A percentile compares a stretch with the other conserved stretches of the same genome.
Conservation (phyloP, 192 early-diverging fungal genomes). For the Backusella macrospora region DNA sequence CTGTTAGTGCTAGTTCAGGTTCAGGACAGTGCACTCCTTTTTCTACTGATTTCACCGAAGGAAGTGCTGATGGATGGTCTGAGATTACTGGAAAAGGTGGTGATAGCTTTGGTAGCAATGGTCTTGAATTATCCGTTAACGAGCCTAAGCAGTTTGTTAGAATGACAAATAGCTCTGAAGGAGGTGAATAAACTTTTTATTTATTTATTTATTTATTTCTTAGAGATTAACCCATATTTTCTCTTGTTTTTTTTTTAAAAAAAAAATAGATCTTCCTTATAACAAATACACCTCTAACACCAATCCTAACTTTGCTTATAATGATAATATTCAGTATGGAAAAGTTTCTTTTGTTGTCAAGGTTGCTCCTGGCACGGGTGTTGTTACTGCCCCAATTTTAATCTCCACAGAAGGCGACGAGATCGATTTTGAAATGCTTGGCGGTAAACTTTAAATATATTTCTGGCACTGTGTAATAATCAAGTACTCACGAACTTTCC, state of each 20-base stretch:
- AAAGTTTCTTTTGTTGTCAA: conserved; percentile 40
- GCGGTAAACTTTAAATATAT: conserved; percentile 3
- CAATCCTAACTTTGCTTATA: conserved; percentile 36
- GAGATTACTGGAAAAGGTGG: neutral
- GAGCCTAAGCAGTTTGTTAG: neutral
- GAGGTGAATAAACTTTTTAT: neutral
- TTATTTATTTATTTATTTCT: neutral
- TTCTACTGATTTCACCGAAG: neutral
- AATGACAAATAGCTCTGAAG: neutral
- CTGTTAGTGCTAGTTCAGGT: neutral
- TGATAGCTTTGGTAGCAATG: neutral
- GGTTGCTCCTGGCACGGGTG: conserved; percentile 30
- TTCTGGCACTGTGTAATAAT: neutral
- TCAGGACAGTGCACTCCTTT: neutral
- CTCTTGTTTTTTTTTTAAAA: neutral
- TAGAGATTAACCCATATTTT: neutral
- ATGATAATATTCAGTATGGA: conserved; percentile 44
- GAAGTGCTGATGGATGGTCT: neutral
- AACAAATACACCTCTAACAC: conserved; percentile 21
- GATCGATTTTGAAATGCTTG: conserved; percentile 51
- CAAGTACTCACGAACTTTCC: neutral
- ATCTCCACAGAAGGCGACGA: conserved; percentile 46
- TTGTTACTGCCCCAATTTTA: conserved; percentile 31
- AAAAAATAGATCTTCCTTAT: conserved; percentile 17
- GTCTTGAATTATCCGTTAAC: neutral